Percentiles rank a stretch among this genome's conserved stretches.
Evolutionary conservation across 331 rosid species (phyloP).

Genomic region (Cydonia oblonga): DNA sequence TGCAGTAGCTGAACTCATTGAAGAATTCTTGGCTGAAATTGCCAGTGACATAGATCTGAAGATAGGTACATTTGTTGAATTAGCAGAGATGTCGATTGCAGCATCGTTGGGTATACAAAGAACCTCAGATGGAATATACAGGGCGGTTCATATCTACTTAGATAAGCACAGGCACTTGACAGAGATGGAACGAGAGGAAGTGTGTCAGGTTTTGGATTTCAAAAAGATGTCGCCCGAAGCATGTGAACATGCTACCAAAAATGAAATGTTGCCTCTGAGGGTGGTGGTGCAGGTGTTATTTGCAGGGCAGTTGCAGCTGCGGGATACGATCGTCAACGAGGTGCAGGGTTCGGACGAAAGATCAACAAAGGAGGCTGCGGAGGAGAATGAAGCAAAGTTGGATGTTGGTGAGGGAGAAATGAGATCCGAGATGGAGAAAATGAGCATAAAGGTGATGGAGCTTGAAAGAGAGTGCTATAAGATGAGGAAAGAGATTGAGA

Average conservation of each 20-base stretch:
- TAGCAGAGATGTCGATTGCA: constrained; percentile 34
- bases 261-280: constrained; percentile 37
- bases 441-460: constrained; percentile 27
- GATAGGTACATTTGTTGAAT: constrained; percentile 15
- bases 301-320: constrained; percentile 29
- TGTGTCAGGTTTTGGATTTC: constrained; percentile 37
- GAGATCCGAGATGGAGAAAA: constrained; percentile 22
- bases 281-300: constrained; percentile 43
- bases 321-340: constrained; percentile 23
- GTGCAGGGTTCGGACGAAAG: constrained; percentile 4
- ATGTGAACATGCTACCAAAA: constrained; percentile 43
- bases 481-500: constrained; percentile 31
- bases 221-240: constrained; percentile 38
- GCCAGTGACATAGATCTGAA: constrained; percentile 28
- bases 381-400: constrained; percentile 6
- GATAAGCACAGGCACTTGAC: constrained; percentile 31
- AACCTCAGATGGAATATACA: constrained; percentile 36
- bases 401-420: background rate
- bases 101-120: constrained; percentile 29
- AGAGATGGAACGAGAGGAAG: constrained; percentile 35
- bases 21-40: constrained; percentile 29
- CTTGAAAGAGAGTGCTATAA: constrained; percentile 31
- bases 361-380: constrained; percentile 5
- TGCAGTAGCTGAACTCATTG: constrained; percentile 33
- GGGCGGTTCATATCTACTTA: constrained; percentile 33